Base-by-base conservation (phyloP, 2,329 filamentous ascomycete genomes). In the Colletotrichum chrysophilum region DNA sequence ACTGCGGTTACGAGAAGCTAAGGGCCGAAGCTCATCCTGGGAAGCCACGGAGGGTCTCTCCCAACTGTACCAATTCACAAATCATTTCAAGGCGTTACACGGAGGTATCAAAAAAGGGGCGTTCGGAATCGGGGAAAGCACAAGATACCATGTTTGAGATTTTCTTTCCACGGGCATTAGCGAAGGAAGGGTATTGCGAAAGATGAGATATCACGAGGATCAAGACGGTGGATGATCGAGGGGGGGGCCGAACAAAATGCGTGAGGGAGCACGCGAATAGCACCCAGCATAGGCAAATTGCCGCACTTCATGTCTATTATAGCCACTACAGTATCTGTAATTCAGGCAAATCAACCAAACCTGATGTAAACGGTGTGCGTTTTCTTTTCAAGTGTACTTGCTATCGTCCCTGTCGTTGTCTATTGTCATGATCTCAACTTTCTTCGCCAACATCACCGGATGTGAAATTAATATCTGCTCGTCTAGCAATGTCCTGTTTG, bases 111-210 rank as follows among this genome's bases (percentile, higher is more conserved):
- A 52, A 58, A 52, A 52, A 58, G 56, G 70, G 66, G 58, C 58
- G 72, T 62, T 34, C 21, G 28, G 70, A 32, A n/a, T 61, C n/a
- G 21, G 58, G 30, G 56, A 38, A 65, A 73, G 62, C 56, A 68
- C 62, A 62, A 75, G 73, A 75, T 75, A 75, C 73, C 73, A 75
- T 68, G 56, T 73, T 73, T 73, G 56, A 65, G 34, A 65, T 43
- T 72, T n/a, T 16, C 32, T 66, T 52, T 30, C 38, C 43, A 30
- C 30, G 34, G 64, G 58, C 58, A 48, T 32, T 34, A 64, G 64
- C 64, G 43, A 66, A 24, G 36, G 38, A 21, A 58, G 26, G 18
- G n/a, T 14, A 52, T 58, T n/a, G 14, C 56, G 65, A 26, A 60
- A 18, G 26, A 64, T n/a, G 43, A 43, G 26, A 65, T 26, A 52